Percentiles rank a stretch among this genome's conserved stretches.
phyloP scores from a whole-genome alignment of 805 yeast genomes.

The Candida vartiovaarae region DNA sequence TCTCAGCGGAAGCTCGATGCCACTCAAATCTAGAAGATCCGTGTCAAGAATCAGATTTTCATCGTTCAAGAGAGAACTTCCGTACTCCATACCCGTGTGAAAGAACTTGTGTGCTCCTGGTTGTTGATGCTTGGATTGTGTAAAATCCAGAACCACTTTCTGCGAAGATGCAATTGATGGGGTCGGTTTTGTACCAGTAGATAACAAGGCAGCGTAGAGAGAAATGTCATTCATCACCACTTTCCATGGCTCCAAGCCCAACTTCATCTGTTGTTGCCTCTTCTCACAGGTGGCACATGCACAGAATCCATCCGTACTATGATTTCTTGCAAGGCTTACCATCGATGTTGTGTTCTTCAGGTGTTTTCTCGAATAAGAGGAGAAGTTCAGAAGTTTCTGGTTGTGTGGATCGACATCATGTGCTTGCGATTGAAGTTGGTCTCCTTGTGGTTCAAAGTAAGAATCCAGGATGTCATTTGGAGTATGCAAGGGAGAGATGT shows the following conservation, averaged over 20 bases:
- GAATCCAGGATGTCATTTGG: background rate
- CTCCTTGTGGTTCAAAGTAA: background rate
- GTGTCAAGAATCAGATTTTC: constrained; percentile 13
- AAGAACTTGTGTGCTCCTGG: background rate
- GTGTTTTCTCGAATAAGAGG: constrained; percentile 9
- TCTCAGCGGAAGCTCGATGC: background rate
- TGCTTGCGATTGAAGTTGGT: background rate
- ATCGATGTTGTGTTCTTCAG: constrained; percentile 5
- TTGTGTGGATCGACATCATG: too few species aligned
- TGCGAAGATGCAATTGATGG: constrained; percentile 7
- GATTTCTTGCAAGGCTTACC: constrained; percentile 6
- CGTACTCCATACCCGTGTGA: background rate
- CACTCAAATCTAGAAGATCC: constrained; percentile 10
- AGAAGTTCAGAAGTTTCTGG: background rate
- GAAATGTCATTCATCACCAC: constrained; percentile 31
- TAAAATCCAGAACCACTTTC: constrained; percentile 20
- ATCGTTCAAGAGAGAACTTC: constrained; percentile 6
- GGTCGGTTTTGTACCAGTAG: constrained; percentile 24
- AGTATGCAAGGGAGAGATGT: background rate
- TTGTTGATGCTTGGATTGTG: constrained; percentile 15
- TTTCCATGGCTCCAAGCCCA: constrained; percentile 21
- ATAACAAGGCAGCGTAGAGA: constrained; percentile 31
- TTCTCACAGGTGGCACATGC: constrained; percentile 3
- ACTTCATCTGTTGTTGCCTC: background rate
- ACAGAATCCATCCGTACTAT: constrained; percentile 2